A percentile compares a stretch with the other conserved stretches of the same genome.
phyloP scores from a whole-genome alignment of 805 yeast species.

The Jamesozyma piceae region DNA sequence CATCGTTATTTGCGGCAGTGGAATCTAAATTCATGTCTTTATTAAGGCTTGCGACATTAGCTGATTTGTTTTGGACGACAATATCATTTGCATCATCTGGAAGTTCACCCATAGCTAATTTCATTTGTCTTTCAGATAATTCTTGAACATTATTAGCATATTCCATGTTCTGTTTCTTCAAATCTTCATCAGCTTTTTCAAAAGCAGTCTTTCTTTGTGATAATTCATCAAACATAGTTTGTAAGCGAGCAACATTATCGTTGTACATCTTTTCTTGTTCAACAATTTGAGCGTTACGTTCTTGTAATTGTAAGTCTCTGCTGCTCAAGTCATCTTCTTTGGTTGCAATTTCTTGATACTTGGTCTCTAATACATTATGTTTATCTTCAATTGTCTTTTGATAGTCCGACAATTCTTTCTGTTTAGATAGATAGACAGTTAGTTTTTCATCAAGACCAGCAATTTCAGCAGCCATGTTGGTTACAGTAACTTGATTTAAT shows the following conservation, averaged over 20 bases:
- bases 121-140: conserved; percentile 33
- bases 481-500: conserved; percentile 45
- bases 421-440: conserved; percentile 19
- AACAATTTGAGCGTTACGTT: conserved; percentile 29
- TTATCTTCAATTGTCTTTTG: conserved; percentile 32
- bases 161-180: conserved; percentile 31
- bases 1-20: conserved; percentile 15
- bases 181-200: conserved; percentile 34
- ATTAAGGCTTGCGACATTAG: conserved; percentile 25
- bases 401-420: conserved; percentile 32
- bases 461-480: conserved; percentile 37
- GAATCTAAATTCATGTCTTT: conserved; percentile 6
- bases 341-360: conserved; percentile 28
- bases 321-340: conserved; percentile 29
- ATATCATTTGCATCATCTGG: conserved; percentile 26
- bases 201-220: conserved; percentile 32
- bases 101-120: conserved; percentile 26
- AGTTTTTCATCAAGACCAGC: conserved; percentile 27
- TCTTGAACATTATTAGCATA: conserved; percentile 34
- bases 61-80: conserved; percentile 10
- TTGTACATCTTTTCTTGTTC: conserved; percentile 31
- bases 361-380: conserved; percentile 28
- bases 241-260: conserved; percentile 32
- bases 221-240: conserved; percentile 29
- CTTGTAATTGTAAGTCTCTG: conserved; percentile 30